A percentile compares a stretch with the other conserved stretches of the same genome.
Conservation (phyloP, 768 basidiomycete genomes). For the Cystobasidiopsis lactophilus region DNA sequence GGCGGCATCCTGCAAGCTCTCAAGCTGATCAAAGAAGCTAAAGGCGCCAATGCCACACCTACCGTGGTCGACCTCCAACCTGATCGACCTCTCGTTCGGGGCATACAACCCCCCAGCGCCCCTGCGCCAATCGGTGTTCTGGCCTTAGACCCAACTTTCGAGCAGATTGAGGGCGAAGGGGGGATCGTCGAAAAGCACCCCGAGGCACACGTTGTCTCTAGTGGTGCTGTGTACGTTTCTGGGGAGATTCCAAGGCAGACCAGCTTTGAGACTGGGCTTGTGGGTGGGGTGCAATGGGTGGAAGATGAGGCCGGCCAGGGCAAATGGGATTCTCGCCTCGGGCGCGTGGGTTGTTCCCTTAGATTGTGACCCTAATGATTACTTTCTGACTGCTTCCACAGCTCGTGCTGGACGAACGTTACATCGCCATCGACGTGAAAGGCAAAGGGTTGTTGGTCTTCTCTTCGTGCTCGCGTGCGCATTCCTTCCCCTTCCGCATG, state of each 20-base stretch:
- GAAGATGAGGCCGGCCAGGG: constrained; percentile 19
- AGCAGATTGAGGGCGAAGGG: constrained; percentile 36
- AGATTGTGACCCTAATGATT: no score
- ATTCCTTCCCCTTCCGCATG: not conserved
- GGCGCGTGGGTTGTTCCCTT: no score
- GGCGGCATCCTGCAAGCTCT: constrained; percentile 35
- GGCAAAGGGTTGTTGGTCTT: constrained; percentile 65
- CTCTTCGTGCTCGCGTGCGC: constrained; percentile 41
- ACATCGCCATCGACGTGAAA: constrained; percentile 49
- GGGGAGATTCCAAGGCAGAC: constrained; percentile 57
- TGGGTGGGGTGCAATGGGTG: constrained; percentile 44
- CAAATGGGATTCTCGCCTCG: not conserved
- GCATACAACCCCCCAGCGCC: constrained; percentile 44
- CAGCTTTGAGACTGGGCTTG: constrained; percentile 43
- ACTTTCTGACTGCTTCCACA: constrained; percentile 23
- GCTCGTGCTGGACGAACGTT: constrained; percentile 67
- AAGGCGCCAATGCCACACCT: constrained; percentile 8
- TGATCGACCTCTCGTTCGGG: constrained; percentile 46
- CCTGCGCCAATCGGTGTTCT: constrained; percentile 40
- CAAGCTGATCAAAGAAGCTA: constrained; percentile 4
- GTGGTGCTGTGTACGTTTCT: constrained; percentile 47
- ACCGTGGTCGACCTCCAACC: constrained; percentile 57
- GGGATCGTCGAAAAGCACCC: constrained; percentile 37
- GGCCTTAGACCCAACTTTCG: constrained; percentile 49
- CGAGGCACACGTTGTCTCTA: constrained; percentile 45